Base-by-base conservation (phyloP, 1,284 basidiomycete species). In the Polyporus tsugae region DNA sequence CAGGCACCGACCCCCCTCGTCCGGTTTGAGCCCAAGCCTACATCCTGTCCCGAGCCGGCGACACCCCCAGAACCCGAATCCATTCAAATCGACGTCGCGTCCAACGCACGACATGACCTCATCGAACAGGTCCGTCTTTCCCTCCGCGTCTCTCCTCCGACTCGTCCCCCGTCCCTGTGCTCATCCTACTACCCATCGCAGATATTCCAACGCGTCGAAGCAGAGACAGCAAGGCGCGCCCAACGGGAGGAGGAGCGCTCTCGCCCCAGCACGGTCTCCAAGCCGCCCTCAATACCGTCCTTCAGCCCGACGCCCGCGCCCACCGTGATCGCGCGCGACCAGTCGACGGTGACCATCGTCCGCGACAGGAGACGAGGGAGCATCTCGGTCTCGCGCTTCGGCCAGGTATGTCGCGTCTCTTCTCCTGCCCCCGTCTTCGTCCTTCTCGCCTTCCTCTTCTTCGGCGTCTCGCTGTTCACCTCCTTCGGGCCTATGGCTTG, bases 151-250 rank as follows among this genome's bases (percentile, higher is more conserved):
- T 49, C 44, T 44, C 53, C n/a, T 52, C 42, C 53, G 0, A 4
- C 58, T 25, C 59, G 58, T 1, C 38, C 10, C 22, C 10, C 46
- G 46, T 25, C 11, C 46, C 46, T 49, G 36, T 52, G 35, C 42
- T 63, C 41, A 65, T 55, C 33, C 0, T 15, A 11, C 53, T 9
- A 49, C 66, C 22, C 60, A 25, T 53, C 9, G 11, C 66, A 77
- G 75, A 77, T 77, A 44, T 77, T 75, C 70, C 68, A 72, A 68
- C 75, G 73, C 58, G 75, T 77, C 49, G 75, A 77, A 60, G 69
- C 75, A 64, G 75, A 75, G 70, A 73, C 64, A 66, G 75, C 71
- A 46, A 72, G 74, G 15, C 74, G 75, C 60, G 75, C 75, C 6
- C 68, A 64, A 36, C 71, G 73, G 62, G 58, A 67, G 59, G 67